Evolutionary conservation across 1,284 basidiomycete species (phyloP).

Genomic region (Pseudozyma hubeiensis): DNA sequence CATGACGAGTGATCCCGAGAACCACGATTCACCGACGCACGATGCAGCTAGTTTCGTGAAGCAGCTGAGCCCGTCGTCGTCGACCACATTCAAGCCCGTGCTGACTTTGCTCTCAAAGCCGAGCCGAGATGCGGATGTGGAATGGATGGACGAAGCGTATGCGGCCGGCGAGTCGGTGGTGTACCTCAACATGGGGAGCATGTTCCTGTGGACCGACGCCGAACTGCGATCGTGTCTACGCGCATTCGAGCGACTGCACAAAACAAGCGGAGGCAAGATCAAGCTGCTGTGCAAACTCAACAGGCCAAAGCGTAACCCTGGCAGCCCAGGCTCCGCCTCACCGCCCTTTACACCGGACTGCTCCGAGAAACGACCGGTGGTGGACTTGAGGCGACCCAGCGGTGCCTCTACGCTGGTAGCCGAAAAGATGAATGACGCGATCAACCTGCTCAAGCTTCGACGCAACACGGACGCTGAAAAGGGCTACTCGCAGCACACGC

Average conservation of each 20-base stretch:
- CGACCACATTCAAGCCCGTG: slow-evolving; percentile 9
- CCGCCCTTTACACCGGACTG: slow-evolving; percentile 1
- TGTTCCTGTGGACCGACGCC: slow-evolving; percentile 55
- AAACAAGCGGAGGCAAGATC: slow-evolving; percentile 30
- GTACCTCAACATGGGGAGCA: slow-evolving; percentile 66
- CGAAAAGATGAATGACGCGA: slow-evolving; percentile 30
- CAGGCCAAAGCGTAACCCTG: slow-evolving; percentile 24
- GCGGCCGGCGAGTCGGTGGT: slow-evolving; percentile 50
- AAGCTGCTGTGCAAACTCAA: slow-evolving; percentile 55
- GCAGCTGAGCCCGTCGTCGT: slow-evolving; percentile 7
- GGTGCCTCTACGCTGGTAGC: slow-evolving; percentile 16
- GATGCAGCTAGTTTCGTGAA: slow-evolving; percentile 5
- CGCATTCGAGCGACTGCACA: slow-evolving; percentile 47
- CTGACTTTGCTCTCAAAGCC: not conserved
- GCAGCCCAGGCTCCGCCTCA: slow-evolving; percentile 19
- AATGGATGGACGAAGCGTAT: slow-evolving; percentile 55
- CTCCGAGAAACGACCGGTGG: slow-evolving; percentile 20
- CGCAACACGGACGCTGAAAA: slow-evolving; percentile 31
- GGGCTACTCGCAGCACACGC: slow-evolving; percentile 39
- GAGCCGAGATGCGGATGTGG: slow-evolving; percentile 29
- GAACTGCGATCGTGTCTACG: slow-evolving; percentile 54
- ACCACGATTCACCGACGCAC: slow-evolving; percentile 17
- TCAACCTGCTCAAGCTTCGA: slow-evolving; percentile 24
- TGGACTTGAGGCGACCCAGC: slow-evolving; percentile 19
- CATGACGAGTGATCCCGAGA: slow-evolving; percentile 27